phyloP scores from a whole-genome alignment of 2,329 filamentous ascomycete species.

The Fusarium xyrophilum region DNA sequence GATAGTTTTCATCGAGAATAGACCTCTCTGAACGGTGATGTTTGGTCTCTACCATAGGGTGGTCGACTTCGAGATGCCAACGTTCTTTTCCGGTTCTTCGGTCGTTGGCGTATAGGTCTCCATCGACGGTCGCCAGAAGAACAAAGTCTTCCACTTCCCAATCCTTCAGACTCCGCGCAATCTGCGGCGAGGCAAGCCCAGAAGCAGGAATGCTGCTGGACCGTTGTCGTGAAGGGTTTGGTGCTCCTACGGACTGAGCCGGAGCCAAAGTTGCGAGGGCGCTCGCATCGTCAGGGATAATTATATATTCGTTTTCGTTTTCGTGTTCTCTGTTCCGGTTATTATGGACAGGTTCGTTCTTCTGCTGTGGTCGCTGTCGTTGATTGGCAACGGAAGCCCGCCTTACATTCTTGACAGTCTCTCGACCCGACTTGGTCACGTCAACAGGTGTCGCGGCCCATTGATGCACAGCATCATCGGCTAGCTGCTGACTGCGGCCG shows the following conservation, averaged over 20 bases:
- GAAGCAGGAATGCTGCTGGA: slow-evolving; percentile 64
- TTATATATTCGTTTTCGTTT: slow-evolving; percentile 44
- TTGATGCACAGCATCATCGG: slow-evolving; percentile 42
- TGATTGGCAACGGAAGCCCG: slow-evolving; percentile 38
- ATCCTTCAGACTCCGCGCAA: slow-evolving; percentile 97
- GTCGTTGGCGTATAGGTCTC: slow-evolving; percentile 90
- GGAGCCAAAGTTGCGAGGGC: slow-evolving; percentile 98
- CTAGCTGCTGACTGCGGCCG: slow-evolving; percentile 39
- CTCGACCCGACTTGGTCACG: slow-evolving; percentile 40
- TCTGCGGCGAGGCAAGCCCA: slow-evolving; percentile 80
- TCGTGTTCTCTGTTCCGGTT: slow-evolving; percentile 43
- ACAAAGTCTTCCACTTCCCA: slow-evolving; percentile 99
- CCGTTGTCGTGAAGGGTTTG: slow-evolving; percentile 69
- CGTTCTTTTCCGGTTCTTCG: slow-evolving; percentile 82
- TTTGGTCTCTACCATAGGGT: slow-evolving; percentile 88
- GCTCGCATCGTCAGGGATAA: slow-evolving; percentile 76
- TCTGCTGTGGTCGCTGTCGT: slow-evolving; percentile 39
- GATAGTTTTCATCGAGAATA: slow-evolving; percentile 63
- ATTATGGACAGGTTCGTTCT: slow-evolving; percentile 42
- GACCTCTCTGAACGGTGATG: slow-evolving; percentile 78
- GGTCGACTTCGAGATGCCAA: slow-evolving; percentile 85
- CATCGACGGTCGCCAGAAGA: slow-evolving; percentile 99
- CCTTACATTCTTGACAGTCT: slow-evolving; percentile 41
- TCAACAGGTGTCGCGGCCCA: slow-evolving; percentile 45
- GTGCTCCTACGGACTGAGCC: slow-evolving; percentile 95